Evolutionary conservation across 345 rosid species (phyloP), one percentile per base, ranked within the genome.

Genomic region (Acer negundo): DNA sequence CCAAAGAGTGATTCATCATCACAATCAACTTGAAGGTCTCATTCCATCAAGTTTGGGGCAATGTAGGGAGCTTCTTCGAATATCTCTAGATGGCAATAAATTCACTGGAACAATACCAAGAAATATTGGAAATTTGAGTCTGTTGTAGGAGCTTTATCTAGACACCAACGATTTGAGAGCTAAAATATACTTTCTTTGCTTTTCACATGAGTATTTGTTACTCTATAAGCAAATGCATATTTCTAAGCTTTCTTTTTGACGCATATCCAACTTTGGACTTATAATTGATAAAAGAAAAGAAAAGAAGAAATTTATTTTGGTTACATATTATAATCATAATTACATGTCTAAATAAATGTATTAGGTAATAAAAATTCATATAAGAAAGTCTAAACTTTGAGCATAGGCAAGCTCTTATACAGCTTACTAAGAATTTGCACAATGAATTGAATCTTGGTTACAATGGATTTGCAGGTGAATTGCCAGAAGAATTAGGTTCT

Each of bases 101-200:
- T 75, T 80, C 38, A 31, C 35, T 1, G 80, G 80, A 80, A 47
- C 12, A 3, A 75, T 80, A 40, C 76, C 42, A 19, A 59, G 22
- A 73, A 28, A 40, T 13, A 59, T 73, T 12, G 67, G 67, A 24
- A 61, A 42, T 19, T 10, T 61, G 10, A 73, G n/a, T 7, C 46
- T 38, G 76, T 42, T 61, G 9, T 17, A 6, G 76, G 67, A 46
- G 66, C 8, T 73, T 12, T 73, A 61, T 23, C 67, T 61, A 4
- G 58, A 10, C 40, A 3, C 19, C 11, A 73, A 62, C 20, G 11
- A 61, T 13, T 17, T 42, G 12, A 7, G 23, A 72, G 67, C 56
- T 58, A 72, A 4, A 4, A 56, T 15, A 51, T 51, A 51, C 19
- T 51, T 51, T 0, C 55, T 15, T 13, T 51, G 15, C 17, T 49